Base-by-base conservation (phyloP, 106 monocot genomes). In the Xerophyta viscosa region DNA sequence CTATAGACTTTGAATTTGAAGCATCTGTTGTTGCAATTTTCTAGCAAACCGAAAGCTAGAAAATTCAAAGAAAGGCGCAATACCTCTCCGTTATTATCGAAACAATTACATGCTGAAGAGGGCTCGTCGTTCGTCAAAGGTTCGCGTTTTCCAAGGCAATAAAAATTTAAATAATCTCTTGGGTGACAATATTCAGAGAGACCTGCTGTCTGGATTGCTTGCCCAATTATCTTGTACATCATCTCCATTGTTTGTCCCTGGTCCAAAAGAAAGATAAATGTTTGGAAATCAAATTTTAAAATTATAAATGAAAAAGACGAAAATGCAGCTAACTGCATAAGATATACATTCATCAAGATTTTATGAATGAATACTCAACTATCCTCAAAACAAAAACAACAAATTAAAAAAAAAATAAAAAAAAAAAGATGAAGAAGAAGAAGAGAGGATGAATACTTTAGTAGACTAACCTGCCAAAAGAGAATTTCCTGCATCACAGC, bases 211-310 rank as follows among this genome's bases (percentile, higher is more conserved):
- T 17, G 52, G 8, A 85, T 59, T 8, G 80, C 77, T 22, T 50
- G 17, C 0, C 56, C 61, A 8, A 86, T 67, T 27, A 76, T 76
- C 0, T 26, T 30, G 8, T 80, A 86, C 86, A 86, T 86, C 86
- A 86, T 80, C 63, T 80, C 80, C 76, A 86, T 80, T 0, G 86
- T 86, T 63, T 72, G 65, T 37, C 80, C 77, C 89, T 90, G 66
- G n/a, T 14, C 13, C 65, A 20, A 19, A 57, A 9, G 14, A n/a
- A n/a, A n/a, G n/a, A n/a, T n/a, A n/a, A n/a, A n/a, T n/a, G n/a
- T n/a, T n/a, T n/a, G n/a, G n/a, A n/a, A n/a, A n/a, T n/a, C n/a
- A n/a, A n/a, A n/a, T n/a, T n/a, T n/a, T n/a, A n/a, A n/a, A n/a
- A n/a, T n/a, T n/a, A n/a, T n/a, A n/a, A n/a, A n/a, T n/a, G n/a